Conservation (phyloP, 495 filamentous ascomycete species). For the Sphaerosporella brunnea region DNA sequence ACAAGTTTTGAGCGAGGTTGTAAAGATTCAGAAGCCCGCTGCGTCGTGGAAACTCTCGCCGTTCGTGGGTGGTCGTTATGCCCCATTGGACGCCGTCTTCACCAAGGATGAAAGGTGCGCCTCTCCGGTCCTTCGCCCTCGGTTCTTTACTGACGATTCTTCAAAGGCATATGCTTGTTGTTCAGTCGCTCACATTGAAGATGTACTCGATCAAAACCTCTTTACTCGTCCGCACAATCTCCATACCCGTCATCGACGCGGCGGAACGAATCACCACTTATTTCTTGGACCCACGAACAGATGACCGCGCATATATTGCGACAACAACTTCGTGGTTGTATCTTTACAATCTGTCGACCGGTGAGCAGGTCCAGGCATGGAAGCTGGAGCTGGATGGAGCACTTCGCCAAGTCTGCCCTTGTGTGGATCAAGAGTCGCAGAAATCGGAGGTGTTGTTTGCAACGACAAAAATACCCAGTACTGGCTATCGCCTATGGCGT, state of each 20-base stretch:
- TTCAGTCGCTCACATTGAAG: constrained; percentile 44
- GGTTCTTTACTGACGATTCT: no score
- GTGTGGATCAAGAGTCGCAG: constrained; percentile 10
- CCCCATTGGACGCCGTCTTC: constrained; percentile 61
- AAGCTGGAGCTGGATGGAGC: constrained; percentile 28
- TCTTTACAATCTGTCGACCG: constrained; percentile 59
- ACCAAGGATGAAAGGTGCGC: constrained; percentile 66
- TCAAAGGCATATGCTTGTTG: constrained; percentile 54
- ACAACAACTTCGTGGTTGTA: constrained; percentile 47
- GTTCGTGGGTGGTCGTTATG: constrained; percentile 50
- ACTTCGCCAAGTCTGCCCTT: constrained; percentile 27
- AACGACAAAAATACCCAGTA: neutral
- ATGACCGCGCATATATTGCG: constrained; percentile 50
- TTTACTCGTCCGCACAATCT: constrained; percentile 49
- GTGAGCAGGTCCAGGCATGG: constrained; percentile 34
- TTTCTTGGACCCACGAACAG: constrained; percentile 38
- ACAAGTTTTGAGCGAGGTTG: no score
- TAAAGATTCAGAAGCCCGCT: no score
- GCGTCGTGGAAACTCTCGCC: constrained; percentile 18
- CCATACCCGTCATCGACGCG: constrained; percentile 23
- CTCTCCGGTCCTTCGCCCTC: no score
- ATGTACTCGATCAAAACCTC: constrained; percentile 70
- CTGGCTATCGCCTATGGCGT: neutral
- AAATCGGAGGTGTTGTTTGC: constrained; percentile 11
- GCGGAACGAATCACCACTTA: constrained; percentile 34